Evolutionary conservation across 768 basidiomycete species (phyloP), one percentile per base, ranked within the genome.

Genomic region (Cystofilobasidium bisporidii): DNA sequence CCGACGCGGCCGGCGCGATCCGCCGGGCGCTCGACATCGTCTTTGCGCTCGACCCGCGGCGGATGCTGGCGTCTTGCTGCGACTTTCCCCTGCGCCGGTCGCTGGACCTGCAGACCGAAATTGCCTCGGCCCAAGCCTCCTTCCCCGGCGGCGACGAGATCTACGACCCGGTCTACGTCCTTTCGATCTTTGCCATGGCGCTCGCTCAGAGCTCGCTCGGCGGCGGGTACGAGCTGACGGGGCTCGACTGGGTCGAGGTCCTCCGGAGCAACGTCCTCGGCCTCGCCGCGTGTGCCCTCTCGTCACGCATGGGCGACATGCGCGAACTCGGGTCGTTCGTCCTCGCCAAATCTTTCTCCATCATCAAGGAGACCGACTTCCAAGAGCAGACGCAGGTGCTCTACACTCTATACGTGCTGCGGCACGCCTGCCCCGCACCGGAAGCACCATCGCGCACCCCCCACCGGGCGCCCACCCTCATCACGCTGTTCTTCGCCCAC

Each of bases 121-220:
- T 63, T 33, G 58, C 32, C 15, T 3, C 53, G 6, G 5, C 26
- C 4, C n/a, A 40, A n/a, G 56, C 58, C 26, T n/a, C n/a, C n/a
- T 28, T 33, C 10, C 32, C 45, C 30, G 75, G 77, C 30, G 81
- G 82, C 22, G 74, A 73, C 15, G 78, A 77, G 15, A 74, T 86
- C 40, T 96, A 92, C 72, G 92, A 97, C 73, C 91, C 92, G 11
- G 74, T 86, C 0, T 89, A 93, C 76, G 73, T 90, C 18, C 76
- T 87, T 40, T 78, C 85, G 2, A 78, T 91, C n/a, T 83, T 86
- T 43, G 81, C 82, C 5, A 82, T 85, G 61, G 82, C 85, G 75
- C 78, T 92, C n/a, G 77, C 78, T 1, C 84, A 87, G 40, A 36
- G 61, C 36, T 53, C 43, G 22, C 61, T 68, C 14, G 67, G 67